Evolutionary conservation across 495 filamentous ascomycete species (phyloP), one percentile per base, ranked within the genome.

Genomic region (Talaromyces liani): DNA sequence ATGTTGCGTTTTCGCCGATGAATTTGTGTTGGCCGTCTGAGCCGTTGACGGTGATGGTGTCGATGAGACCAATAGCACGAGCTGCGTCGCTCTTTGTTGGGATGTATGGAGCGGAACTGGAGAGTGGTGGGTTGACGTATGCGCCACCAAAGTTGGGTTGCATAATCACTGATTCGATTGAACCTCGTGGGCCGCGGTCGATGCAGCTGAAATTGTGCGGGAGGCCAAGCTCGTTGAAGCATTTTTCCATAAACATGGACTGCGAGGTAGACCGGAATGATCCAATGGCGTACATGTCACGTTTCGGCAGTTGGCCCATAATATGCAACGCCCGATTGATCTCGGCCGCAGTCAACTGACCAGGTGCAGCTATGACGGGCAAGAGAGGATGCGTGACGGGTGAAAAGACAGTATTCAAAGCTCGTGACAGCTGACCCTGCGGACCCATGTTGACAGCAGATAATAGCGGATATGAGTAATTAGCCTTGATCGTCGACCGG

Each of bases 361-460:
- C 91, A 1, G 91, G 91, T 1, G 91, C 91, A 9, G 91, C 91
- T 36, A 92, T 91, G 76, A 91, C 89, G 34, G 91, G 90, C 10
- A 94, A 78, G 6, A 93, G 79, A 4, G 90, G 90, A 68, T 94
- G 91, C 0, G 91, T 94, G 69, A 93, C 91, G 36, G 91, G 90
- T 0, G 89, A 91, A 72, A 94, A 93, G 67, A 92, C 83, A 24
- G 87, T 89, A 70, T 94, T 94, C 18, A 92, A 78, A 0, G 88
- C 87, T 64, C 91, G 83, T 6, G 90, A 92, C 47, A 94, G 81
- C 71, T 93, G 90, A 3, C 91, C 91, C 58, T 85, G 83, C 69
- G 90, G 88, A 29, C 90, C 90, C 89, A 92, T 92, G 72, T 94
- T 94, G 61, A 93, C 84, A 16, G 87, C 90, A 6, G 89, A 91